Conservation (phyloP, 352 stramenopile species). For the Globisporangium orthogonon region DNA sequence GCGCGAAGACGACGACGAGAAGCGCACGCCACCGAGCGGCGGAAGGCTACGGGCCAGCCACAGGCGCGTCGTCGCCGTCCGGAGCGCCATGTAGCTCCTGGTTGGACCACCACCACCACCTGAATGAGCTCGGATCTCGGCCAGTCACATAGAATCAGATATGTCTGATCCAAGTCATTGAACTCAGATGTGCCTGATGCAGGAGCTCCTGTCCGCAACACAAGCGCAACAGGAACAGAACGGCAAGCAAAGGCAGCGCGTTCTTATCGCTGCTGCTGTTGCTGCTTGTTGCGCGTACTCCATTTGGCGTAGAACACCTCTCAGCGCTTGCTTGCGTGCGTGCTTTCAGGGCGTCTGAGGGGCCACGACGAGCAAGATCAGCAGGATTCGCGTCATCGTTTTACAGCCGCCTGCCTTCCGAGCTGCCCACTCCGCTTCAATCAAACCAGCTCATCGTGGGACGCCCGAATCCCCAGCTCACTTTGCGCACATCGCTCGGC, state of each 20-base stretch:
- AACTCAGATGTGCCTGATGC: too few relatives aligned
- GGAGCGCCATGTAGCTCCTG: slow-evolving; percentile 5
- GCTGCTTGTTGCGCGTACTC: too few relatives aligned
- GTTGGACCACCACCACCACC: slow-evolving; percentile 4
- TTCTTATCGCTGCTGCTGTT: too few relatives aligned
- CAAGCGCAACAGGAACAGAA: too few relatives aligned
- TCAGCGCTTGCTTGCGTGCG: too few relatives aligned
- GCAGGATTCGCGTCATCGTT: background rate
- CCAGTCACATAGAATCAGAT: background rate
- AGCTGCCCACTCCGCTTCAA: too few relatives aligned
- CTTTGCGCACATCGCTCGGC: too few relatives aligned
- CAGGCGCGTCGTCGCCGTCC: slow-evolving; percentile 15
- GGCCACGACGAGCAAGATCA: background rate
- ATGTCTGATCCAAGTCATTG: background rate
- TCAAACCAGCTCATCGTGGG: background rate
- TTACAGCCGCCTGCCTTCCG: background rate
- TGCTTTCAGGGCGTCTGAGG: too few relatives aligned
- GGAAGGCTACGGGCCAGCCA: background rate
- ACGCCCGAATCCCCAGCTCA: background rate
- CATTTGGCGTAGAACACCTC: too few relatives aligned
- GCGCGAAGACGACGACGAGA: slow-evolving; percentile 23
- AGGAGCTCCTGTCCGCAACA: too few relatives aligned
- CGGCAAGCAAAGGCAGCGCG: too few relatives aligned
- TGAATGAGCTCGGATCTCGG: background rate
- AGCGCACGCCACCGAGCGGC: slow-evolving; percentile 6